A percentile compares a stretch with the other conserved stretches of the same genome.
phyloP scores from a whole-genome alignment of 768 basidiomycete species.

The Auricularia auricula-judae region DNA sequence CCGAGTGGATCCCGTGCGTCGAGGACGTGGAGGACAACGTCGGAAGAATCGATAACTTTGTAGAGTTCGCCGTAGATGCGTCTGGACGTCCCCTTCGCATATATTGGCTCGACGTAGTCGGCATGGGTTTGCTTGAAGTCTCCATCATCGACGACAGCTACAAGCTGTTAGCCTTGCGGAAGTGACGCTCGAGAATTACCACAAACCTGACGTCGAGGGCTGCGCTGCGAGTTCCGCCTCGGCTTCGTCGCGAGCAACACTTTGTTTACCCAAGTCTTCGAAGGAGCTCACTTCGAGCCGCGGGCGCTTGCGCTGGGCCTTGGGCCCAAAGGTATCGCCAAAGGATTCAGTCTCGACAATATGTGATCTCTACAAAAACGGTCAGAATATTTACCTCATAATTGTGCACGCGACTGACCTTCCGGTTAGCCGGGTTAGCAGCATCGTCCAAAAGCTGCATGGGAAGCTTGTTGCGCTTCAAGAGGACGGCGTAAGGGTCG shows the following conservation, averaged over 20 bases:
- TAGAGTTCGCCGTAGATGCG: constrained; percentile 97
- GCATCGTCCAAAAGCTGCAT: constrained; percentile 94
- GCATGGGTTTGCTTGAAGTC: constrained; percentile 40
- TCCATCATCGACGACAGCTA: background rate
- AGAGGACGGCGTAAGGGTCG: constrained; percentile 92
- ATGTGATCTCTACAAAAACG: constrained; percentile 57
- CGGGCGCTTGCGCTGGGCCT: constrained; percentile 87
- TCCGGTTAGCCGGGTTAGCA: constrained; percentile 65
- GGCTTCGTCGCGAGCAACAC: constrained; percentile 45
- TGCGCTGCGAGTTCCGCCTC: constrained; percentile 8
- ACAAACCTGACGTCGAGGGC: background rate
- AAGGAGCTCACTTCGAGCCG: constrained; percentile 82
- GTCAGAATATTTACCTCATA: constrained; percentile 6
- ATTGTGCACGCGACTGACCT: constrained; percentile 31
- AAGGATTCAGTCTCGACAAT: constrained; percentile 97
- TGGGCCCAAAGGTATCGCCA: constrained; percentile 87
- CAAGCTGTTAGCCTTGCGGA: background rate
- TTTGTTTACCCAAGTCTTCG: constrained; percentile 71
- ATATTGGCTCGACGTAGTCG: constrained; percentile 81
- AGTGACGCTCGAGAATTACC: background rate
- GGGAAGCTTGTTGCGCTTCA: constrained; percentile 90
- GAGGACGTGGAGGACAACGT: constrained; percentile 88
- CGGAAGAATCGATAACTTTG: constrained; percentile 98
- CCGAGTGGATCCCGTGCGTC: constrained; percentile 95
- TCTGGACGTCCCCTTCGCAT: constrained; percentile 87